phyloP scores from a whole-genome alignment of 2,329 filamentous ascomycete genomes.

The Chalara sp. region DNA sequence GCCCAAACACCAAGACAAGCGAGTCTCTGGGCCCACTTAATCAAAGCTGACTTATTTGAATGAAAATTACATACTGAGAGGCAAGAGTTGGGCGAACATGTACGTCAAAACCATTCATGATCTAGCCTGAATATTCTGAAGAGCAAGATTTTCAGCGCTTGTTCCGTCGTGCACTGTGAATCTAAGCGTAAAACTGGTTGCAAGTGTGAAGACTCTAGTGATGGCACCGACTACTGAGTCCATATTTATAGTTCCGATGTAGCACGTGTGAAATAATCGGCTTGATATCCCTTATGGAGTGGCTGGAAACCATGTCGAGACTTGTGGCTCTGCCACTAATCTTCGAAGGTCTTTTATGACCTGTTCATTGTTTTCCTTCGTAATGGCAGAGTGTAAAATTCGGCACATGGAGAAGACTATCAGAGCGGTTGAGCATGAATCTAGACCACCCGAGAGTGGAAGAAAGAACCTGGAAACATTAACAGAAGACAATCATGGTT shows the following conservation, averaged over 20 bases:
- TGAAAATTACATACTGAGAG: constrained; percentile 44
- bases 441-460: constrained; percentile 53
- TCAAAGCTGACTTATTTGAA: constrained; percentile 4
- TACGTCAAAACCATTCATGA: constrained; percentile 60
- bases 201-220: constrained; percentile 42
- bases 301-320: constrained; percentile 33
- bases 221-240: constrained; percentile 11
- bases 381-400: constrained; percentile 47
- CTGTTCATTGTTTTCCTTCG: constrained; percentile 37
- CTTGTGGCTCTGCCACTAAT: constrained; percentile 43
- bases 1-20: too few relatives aligned
- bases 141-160: constrained; percentile 40
- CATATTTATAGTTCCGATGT: constrained; percentile 38
- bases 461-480: constrained; percentile 42
- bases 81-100: constrained; percentile 48
- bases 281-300: constrained; percentile 49
- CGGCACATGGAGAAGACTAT: constrained; percentile 40
- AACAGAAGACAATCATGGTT: too few relatives aligned
- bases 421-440: constrained; percentile 47
- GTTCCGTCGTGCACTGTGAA: constrained; percentile 55
- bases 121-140: constrained; percentile 60
- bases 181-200: constrained; percentile 52
- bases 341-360: constrained; percentile 44
- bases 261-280: constrained; percentile 42
- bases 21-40: too few relatives aligned